Evolutionary conservation across 2,329 filamentous ascomycete genomes (phyloP).

Genomic region (Epichloe glyceriae): DNA sequence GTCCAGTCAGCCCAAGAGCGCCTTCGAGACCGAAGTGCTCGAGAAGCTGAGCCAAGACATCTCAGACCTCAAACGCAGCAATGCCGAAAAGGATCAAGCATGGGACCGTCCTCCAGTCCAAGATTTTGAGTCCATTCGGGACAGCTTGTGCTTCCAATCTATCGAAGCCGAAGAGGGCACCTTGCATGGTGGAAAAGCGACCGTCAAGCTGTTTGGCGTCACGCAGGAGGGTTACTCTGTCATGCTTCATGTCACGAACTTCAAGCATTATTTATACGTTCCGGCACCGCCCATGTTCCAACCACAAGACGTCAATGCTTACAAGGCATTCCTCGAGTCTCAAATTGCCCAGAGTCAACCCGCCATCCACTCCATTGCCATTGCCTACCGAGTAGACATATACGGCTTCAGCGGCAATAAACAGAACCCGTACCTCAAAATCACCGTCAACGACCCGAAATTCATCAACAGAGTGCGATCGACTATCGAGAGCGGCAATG

Average conservation of each 20-base stretch:
- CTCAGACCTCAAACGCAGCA: constrained; percentile 68
- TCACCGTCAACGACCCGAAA: constrained; percentile 72
- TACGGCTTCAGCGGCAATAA: constrained; percentile 91
- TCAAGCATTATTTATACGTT: constrained; percentile 92
- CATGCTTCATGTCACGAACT: constrained; percentile 86
- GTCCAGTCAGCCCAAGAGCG: constrained; percentile 74
- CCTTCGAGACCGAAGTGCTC: constrained; percentile 85
- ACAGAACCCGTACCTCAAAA: constrained; percentile 83
- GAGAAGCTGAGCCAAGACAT: constrained; percentile 96
- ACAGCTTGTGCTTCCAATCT: constrained; percentile 80
- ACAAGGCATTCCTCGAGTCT: constrained; percentile 67
- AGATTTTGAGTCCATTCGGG: constrained; percentile 41
- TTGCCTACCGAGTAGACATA: constrained; percentile 80
- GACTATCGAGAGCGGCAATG: constrained; percentile 58
- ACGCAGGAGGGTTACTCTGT: constrained; percentile 77
- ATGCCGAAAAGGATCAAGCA: constrained; percentile 83
- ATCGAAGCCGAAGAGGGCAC: constrained; percentile 91
- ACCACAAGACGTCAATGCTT: constrained; percentile 63
- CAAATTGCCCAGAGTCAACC: constrained; percentile 62
- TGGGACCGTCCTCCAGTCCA: constrained; percentile 56
- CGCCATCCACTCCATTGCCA: constrained; percentile 65
- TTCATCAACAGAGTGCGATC: constrained; percentile 3
- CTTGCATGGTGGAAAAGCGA: constrained; percentile 58
- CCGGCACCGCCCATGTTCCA: constrained; percentile 75
- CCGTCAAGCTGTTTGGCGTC: constrained; percentile 88